These are phyloP conservation scores for Lasiosphaeriaceae sp. DNA, from an alignment of 495 filamentous ascomycete species.

Conservation along the genomic window DNA sequence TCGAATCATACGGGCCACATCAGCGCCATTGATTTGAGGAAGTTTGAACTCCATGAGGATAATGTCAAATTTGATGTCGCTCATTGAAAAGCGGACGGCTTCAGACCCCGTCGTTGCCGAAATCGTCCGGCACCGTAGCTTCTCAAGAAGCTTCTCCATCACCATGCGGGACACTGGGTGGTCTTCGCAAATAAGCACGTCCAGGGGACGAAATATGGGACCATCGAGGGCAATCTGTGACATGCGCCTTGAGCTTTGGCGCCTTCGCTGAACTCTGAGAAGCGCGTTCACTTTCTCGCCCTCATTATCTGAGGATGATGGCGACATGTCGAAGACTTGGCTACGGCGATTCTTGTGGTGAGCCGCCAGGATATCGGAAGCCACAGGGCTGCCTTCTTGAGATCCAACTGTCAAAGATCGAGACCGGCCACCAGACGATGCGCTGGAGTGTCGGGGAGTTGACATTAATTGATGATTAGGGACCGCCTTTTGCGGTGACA, in stretches of 20 bases:
- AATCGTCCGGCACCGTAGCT: slow-evolving; percentile 92
- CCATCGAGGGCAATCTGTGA: slow-evolving; percentile 80
- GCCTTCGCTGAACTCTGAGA: slow-evolving; percentile 85
- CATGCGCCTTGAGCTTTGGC: slow-evolving; percentile 86
- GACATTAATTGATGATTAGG: slow-evolving; percentile 31
- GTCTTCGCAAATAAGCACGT: slow-evolving; percentile 95
- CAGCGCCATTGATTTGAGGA: slow-evolving; percentile 88
- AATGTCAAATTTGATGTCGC: slow-evolving; percentile 93
- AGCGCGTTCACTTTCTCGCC: slow-evolving; percentile 86
- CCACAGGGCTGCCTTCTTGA: slow-evolving; percentile 72
- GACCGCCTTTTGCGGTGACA: slow-evolving; percentile 46
- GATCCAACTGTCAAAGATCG: slow-evolving; percentile 93
- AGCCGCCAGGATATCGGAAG: slow-evolving; percentile 63
- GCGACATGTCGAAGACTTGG: slow-evolving; percentile 93
- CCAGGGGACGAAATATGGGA: slow-evolving; percentile 82
- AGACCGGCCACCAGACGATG: slow-evolving; percentile 52
- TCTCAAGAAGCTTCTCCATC: slow-evolving; percentile 95
- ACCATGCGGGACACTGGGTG: slow-evolving; percentile 96
- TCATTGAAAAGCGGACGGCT: slow-evolving; percentile 84
- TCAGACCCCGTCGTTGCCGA: slow-evolving; percentile 83
- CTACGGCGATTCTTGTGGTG: slow-evolving; percentile 86
- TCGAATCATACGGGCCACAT: slow-evolving; percentile 94
- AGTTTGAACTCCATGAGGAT: slow-evolving; percentile 97
- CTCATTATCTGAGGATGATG: slow-evolving; percentile 96
- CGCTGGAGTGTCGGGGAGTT: slow-evolving; percentile 44